Conservation (phyloP, 2,329 filamentous ascomycete genomes). For the Colletotrichum cuscutae region DNA sequence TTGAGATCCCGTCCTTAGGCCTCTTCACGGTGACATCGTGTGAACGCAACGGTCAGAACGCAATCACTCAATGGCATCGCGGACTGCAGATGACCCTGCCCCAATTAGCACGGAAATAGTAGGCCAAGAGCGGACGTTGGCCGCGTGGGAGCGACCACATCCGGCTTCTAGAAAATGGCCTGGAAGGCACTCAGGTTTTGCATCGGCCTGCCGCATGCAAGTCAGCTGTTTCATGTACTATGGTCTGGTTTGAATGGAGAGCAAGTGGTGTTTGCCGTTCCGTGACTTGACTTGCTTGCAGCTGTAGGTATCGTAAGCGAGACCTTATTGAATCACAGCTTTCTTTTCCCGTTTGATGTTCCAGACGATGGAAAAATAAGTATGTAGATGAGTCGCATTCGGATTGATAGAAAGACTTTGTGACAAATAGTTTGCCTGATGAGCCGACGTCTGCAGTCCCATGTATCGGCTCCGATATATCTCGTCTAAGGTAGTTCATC, state of each 20-base stretch:
- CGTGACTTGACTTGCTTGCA: background rate
- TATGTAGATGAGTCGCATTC: background rate
- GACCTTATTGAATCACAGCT: background rate
- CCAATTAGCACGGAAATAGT: background rate
- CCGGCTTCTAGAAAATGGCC: slow-evolving; percentile 7
- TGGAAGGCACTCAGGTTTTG: background rate
- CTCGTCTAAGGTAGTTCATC: background rate
- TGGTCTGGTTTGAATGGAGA: background rate
- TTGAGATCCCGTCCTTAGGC: background rate
- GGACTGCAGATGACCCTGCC: background rate
- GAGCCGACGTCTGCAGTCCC: background rate
- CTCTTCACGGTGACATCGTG: slow-evolving; percentile 7
- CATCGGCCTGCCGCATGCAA: background rate
- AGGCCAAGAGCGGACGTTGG: background rate
- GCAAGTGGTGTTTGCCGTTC: background rate
- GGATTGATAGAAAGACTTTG: background rate
- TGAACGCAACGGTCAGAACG: background rate
- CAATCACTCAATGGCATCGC: background rate
- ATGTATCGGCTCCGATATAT: background rate
- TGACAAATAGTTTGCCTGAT: background rate
- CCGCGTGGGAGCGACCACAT: background rate
- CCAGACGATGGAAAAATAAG: background rate
- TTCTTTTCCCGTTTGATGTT: background rate
- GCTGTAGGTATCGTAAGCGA: background rate
- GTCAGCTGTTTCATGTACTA: background rate